phyloP scores from a whole-genome alignment of 208 protist genomes.

The Naegleria lovaniensis region DNA sequence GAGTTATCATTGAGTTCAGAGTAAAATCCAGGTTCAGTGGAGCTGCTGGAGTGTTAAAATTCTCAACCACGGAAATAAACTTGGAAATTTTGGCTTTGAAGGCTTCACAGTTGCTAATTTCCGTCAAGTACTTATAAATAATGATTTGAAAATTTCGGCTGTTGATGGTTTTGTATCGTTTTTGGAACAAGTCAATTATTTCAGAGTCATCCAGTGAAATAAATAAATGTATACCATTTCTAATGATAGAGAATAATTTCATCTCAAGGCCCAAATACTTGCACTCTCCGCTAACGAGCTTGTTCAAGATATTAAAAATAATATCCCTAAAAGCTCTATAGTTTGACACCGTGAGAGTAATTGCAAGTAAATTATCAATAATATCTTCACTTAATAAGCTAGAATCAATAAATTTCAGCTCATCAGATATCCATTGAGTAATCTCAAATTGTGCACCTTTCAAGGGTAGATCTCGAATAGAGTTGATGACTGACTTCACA shows the following conservation, averaged over 20 bases:
- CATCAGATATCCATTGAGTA: background rate
- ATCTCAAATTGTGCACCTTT: background rate
- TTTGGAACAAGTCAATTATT: background rate
- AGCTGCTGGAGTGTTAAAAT: background rate
- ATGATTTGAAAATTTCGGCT: background rate
- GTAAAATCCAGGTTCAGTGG: background rate
- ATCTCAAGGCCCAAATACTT: background rate
- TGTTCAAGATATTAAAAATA: background rate
- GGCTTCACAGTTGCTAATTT: background rate
- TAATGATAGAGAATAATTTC: background rate
- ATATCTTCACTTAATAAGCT: background rate
- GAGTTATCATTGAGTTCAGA: background rate
- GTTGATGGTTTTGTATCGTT: background rate
- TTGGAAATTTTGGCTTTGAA: background rate
- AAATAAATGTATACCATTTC: background rate
- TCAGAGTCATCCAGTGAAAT: background rate
- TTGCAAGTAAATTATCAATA: background rate
- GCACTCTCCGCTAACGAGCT: background rate
- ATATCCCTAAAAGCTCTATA: background rate
- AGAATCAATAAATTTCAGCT: background rate
- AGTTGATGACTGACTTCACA: background rate
- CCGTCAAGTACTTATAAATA: background rate
- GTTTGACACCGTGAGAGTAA: background rate
- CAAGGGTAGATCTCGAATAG: background rate
- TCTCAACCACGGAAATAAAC: background rate